Conservation (phyloP, 768 basidiomycete genomes). For the Suillus brevipes region DNA sequence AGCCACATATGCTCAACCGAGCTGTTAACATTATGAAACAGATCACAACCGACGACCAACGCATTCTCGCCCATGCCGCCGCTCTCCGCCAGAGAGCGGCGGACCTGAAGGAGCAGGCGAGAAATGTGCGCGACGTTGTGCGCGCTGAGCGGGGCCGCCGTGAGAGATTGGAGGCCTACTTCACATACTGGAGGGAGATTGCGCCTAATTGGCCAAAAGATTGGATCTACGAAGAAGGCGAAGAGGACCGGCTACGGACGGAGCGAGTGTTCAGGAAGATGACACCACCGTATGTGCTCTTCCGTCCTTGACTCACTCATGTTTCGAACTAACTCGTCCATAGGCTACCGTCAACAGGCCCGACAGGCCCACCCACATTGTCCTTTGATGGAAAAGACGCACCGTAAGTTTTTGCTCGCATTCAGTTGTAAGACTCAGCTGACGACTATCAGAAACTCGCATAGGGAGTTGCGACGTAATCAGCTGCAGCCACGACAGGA, state of each 20-base stretch:
- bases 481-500: background rate
- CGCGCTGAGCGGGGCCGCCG: constrained; percentile 25
- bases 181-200: constrained; percentile 30
- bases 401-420: background rate
- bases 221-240: constrained; percentile 23
- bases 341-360: background rate
- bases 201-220: constrained; percentile 23
- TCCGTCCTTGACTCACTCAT: background rate
- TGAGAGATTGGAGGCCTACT: constrained; percentile 29
- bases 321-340: background rate
- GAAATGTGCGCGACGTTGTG: constrained; percentile 22
- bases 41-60: constrained; percentile 21
- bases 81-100: constrained; percentile 19
- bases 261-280: background rate
- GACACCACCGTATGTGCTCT: background rate
- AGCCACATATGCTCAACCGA: constrained; percentile 19
- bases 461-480: background rate
- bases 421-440: background rate
- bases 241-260: background rate
- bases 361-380: background rate
- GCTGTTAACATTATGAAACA: constrained; percentile 29
- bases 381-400: background rate
- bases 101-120: constrained; percentile 21
- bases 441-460: background rate
- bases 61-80: constrained; percentile 14